A percentile compares a stretch with the other conserved stretches of the same genome.
These are phyloP conservation scores for Mariannaea elegans DNA, from an alignment of 2,329 filamentous ascomycete species.

Conservation along the genomic window DNA sequence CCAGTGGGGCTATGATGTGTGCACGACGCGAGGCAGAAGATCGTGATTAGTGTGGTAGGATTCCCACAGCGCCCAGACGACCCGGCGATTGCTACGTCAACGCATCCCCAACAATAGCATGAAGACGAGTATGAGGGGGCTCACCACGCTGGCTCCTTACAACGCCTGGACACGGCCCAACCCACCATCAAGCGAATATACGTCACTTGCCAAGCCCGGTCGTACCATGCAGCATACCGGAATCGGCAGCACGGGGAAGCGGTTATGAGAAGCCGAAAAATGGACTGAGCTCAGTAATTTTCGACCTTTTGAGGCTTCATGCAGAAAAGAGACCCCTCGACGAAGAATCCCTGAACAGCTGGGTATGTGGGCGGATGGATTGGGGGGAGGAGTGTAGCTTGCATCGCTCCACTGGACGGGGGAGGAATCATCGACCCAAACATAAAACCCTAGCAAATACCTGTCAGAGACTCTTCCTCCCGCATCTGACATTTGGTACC, in stretches of 20 bases:
- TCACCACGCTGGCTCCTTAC: constrained; percentile 12
- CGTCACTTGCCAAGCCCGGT: constrained; percentile 27
- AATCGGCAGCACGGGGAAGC: constrained; percentile 32
- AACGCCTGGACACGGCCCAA: constrained; percentile 10
- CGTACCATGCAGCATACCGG: constrained; percentile 37
- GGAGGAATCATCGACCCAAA: not conserved
- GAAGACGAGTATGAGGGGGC: constrained; percentile 10
- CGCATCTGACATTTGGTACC: constrained; percentile 19
- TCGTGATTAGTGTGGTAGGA: not conserved
- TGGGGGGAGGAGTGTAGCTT: not conserved
- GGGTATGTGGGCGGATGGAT: not conserved
- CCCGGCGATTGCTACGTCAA: constrained; percentile 8
- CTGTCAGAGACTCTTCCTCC: constrained; percentile 6
- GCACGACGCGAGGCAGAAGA: not conserved
- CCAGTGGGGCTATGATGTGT: constrained; percentile 4
- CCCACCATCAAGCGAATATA: constrained; percentile 25
- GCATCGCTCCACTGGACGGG: not conserved
- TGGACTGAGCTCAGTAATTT: constrained; percentile 19
- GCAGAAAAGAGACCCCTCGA: constrained; percentile 8
- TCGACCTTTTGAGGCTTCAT: constrained; percentile 16
- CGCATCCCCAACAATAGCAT: constrained; percentile 11
- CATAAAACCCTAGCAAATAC: not conserved
- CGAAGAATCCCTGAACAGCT: constrained; percentile 9
- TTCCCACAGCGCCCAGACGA: not conserved
- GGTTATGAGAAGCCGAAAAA: constrained; percentile 28